Base-by-base conservation (phyloP, 768 basidiomycete species). In the Psilocybe cubensis region DNA sequence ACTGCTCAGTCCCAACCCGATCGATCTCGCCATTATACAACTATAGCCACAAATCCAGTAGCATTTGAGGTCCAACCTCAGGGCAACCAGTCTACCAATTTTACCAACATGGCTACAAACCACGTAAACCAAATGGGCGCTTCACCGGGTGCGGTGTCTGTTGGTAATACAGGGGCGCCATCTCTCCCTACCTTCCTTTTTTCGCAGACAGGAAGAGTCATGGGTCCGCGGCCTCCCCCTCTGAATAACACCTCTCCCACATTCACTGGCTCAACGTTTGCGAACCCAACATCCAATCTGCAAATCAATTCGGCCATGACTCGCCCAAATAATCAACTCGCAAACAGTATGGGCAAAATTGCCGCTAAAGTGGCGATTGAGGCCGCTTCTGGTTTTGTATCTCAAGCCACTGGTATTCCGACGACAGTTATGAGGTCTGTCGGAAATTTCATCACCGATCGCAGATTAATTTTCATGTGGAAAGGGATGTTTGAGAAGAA, bases 111-210 rank as follows among this genome's bases (percentile, higher is more conserved):
- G n/a, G n/a, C n/a, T n/a, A n/a, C n/a, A n/a, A n/a, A n/a, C n/a
- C n/a, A n/a, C n/a, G 44, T 17, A 33, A 44, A 25, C 10, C 46
- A 49, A 49, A 47, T 42, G 45, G 33, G 42, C 3, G 33, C 45
- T 42, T 44, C 59, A 17, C 49, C 54, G 50, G 38, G 33, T 7
- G 31, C 57, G 14, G 40, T n/a, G n/a, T n/a, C 59, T 18, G 17
- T 51, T 11, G 57, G 6, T 40, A 58, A 51, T 31, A 23, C 50
- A 17, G 52, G 52, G n/a, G 41, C 52, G 20, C 18, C 56, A 20
- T 64, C 63, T 9, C 61, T 64, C 8, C 62, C 68, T 17, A 23
- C 62, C 4, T n/a, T n/a, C n/a, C 44, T 65, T 4, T 59, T 66
- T 48, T 58, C 68, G 20, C 40, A 45, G 46, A 14, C 47, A 52